These are phyloP conservation scores for Taxillus chinensis DNA, from an alignment of 164 flowering plant genomes.

Conservation along the genomic window DNA sequence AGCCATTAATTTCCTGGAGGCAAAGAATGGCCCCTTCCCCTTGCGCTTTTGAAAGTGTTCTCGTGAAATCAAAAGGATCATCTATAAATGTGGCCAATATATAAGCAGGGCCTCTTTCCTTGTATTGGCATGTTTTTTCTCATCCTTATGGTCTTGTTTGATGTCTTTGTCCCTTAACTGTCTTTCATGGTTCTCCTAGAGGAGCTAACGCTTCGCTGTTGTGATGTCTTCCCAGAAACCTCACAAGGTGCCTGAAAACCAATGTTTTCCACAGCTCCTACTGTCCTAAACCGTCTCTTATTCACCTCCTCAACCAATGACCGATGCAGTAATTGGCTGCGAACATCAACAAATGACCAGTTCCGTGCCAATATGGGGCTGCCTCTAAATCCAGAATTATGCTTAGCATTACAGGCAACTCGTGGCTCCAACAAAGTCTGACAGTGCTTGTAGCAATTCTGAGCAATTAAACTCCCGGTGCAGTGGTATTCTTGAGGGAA, in stretches of 20 bases:
- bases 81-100: too few species aligned
- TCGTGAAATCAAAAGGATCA: too few species aligned
- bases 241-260: conserved; percentile 42
- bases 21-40: too few species aligned
- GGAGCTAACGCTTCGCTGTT: not conserved
- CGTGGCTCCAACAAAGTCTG: conserved; percentile 11
- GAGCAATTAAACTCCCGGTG: conserved; percentile 8
- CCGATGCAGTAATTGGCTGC: conserved; percentile 39
- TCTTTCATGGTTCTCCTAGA: conserved; percentile 5
- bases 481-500: conserved; percentile 21
- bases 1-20: too few species aligned
- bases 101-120: too few species aligned
- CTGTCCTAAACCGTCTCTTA: conserved; percentile 38
- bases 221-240: conserved; percentile 8
- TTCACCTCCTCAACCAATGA: conserved; percentile 46
- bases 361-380: conserved; percentile 31
- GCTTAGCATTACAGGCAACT: conserved; percentile 12
- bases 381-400: conserved; percentile 9
- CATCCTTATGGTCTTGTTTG: conserved; percentile 1
- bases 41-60: too few species aligned
- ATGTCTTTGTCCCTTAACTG: conserved; percentile 5
- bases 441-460: conserved; percentile 12
- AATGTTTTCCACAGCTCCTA: conserved; percentile 39
- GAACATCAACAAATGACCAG: conserved; percentile 38
- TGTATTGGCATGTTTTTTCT: too few species aligned